Base-by-base conservation (phyloP, 805 yeast genomes). In the Wickerhamomyces hampshirensis region DNA sequence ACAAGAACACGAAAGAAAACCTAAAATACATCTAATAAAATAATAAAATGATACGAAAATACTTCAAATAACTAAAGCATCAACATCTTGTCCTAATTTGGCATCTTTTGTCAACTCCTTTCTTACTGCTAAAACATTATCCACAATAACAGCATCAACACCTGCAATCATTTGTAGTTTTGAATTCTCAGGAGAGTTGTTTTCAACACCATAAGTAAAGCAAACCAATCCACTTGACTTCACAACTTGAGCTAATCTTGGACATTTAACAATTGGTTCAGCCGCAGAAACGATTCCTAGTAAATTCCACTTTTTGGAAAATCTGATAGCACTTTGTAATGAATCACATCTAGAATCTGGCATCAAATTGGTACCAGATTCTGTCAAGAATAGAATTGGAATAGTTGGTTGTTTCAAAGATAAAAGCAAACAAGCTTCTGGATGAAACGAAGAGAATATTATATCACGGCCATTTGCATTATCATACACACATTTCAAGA, bases 91-190 rank as follows among this genome's bases (percentile, higher is more conserved):
- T n/a, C n/a, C n/a, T n/a, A n/a, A n/a, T n/a, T 35, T 38, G 8
- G 53, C 49, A 11, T 50, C 58, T 32, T 55, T 62, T 7, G 75
- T 73, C 43, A 89, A 68, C 6, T 85, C 96, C 50, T 82, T 82
- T 55, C 95, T 71, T n/a, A 89, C 94, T 0, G 96, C 96, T 52
- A 89, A 68, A 2, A 91, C 98, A 37, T 86, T 80, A 60, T 91
- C 98, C 4, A 86, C 97, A 62, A 91, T 91, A n/a, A 91, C 97
- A 0, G 98, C 98, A 67, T 91, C 98, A 10, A 91, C 96, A 7
- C 98, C 98, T 4, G 94, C 89, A 44, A 77, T 78, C 81, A 91
- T 81, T 60, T 91, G 96, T 39, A 84, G 65, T 47, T 77, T 79
- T 19, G 95, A 88, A 43, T 79, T 78, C 39, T 76, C 87, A 0